A percentile compares a stretch with the other conserved stretches of the same genome.
Evolutionary conservation across 768 basidiomycete genomes (phyloP).

Genomic region (Crepidotus variabilis): DNA sequence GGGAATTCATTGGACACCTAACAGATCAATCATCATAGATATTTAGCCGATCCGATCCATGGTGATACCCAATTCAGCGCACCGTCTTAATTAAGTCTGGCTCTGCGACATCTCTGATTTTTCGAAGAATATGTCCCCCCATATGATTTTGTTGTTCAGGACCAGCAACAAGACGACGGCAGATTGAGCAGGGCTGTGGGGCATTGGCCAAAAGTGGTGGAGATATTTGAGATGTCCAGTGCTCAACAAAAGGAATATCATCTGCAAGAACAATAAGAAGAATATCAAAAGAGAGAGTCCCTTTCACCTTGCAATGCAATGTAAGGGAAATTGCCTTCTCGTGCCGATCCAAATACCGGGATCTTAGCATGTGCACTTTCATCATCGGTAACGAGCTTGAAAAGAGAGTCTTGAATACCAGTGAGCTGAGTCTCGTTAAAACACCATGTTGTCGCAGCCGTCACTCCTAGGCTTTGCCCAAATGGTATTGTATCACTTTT

Average conservation of each 20-base stretch:
- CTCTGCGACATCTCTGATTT: slow-evolving; percentile 6
- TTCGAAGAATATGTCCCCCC: slow-evolving; percentile 14
- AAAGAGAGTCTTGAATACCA: not conserved
- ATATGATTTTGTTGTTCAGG: slow-evolving; percentile 17
- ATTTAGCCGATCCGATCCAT: no score
- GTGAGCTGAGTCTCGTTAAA: not conserved
- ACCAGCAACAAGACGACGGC: slow-evolving; percentile 1
- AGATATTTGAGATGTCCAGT: not conserved
- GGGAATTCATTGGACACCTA: slow-evolving; percentile 12
- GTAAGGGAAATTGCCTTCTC: not conserved
- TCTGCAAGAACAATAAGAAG: not conserved
- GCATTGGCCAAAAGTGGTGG: not conserved
- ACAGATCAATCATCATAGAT: no score
- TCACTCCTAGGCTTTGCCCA: no score
- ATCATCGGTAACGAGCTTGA: not conserved
- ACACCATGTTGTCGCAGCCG: no score
- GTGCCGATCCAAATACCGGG: not conserved
- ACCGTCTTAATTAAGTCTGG: no score
- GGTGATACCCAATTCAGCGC: no score
- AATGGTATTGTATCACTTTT: no score
- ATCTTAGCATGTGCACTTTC: not conserved
- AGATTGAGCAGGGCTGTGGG: slow-evolving; percentile 10
- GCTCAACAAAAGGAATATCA: not conserved
- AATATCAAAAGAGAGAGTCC: not conserved
- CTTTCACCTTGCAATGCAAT: no score